Base-by-base conservation (phyloP, 1,139 yeast species). In the Candida sp. region DNA sequence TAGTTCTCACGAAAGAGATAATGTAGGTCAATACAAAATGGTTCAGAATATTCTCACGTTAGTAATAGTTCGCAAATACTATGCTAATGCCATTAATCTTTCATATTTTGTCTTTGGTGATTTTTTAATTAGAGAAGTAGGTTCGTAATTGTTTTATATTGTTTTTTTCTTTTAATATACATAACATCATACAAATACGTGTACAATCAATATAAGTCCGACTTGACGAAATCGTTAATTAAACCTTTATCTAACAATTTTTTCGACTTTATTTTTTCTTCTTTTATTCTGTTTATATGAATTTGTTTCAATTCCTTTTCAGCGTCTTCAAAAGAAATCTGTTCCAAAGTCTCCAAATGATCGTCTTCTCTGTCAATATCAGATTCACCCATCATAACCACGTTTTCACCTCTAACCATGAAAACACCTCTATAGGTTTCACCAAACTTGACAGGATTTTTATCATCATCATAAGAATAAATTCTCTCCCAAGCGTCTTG, bases 341-440 rank as follows among this genome's bases (percentile, higher is more conserved):
- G 80, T 47, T 75, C 70, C 61, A 82, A 71, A 19, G 67, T 64
- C 38, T 74, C 74, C 57, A 87, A 73, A 46, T 87, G 85, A 48
- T 73, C 80, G 58, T 87, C 96, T 63, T 91, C 97, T 53, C 72
- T 79, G 58, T 89, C 97, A 50, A 90, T 86, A 63, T 93, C 97
- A 44, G 93, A 78, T 61, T 93, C 98, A 21, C 99, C 99, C 64
- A 93, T 67, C 82, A 91, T 81, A n/a, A 91, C 95, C 12, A 93
- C 95, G 57, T 93, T 93, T 64, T 93, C 99, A 49, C 99, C 99
- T 67, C 99, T 86, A 34, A 95, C 86, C 73, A 95, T 81, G 58
- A 84, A 86, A 41, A 89, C 89, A 1, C 96, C 96, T 44, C 89
- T 77, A 46, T 77, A 76, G 22, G 71, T 73, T 62, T 93, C 97